phyloP scores from a whole-genome alignment of 2,329 filamentous ascomycete species.

The Hymenoscyphus repandus region DNA sequence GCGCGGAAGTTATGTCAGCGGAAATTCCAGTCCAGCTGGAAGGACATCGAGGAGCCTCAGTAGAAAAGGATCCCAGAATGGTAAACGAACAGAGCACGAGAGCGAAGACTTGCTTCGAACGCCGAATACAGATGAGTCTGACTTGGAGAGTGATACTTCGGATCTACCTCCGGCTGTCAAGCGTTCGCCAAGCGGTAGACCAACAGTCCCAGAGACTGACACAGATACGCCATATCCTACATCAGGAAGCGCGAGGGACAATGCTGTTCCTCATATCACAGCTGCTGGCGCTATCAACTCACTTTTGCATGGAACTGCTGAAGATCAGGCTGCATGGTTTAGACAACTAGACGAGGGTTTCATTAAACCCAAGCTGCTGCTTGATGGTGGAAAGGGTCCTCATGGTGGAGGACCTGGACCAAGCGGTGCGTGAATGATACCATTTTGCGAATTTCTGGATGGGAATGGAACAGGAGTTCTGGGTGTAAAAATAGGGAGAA shows the following conservation, averaged over 20 bases:
- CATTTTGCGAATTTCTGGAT: not conserved
- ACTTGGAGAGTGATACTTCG: conserved; percentile 60
- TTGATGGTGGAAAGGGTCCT: conserved; percentile 56
- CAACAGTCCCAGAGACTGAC: conserved; percentile 7
- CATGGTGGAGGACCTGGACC: conserved; percentile 24
- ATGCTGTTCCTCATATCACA: conserved; percentile 47
- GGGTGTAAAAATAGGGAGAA: no score
- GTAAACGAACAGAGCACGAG: conserved; percentile 38
- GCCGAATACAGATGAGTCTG: conserved; percentile 49
- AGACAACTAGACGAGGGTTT: conserved; percentile 92
- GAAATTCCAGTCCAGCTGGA: conserved; percentile 26
- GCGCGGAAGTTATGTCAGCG: conserved; percentile 34
- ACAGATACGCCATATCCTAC: conserved; percentile 27
- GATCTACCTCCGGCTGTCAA: conserved; percentile 58
- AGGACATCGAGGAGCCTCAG: conserved; percentile 41
- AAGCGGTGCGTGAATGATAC: conserved; percentile 15
- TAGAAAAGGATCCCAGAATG: conserved; percentile 44
- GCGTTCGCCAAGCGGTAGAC: conserved; percentile 21
- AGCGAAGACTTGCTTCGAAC: conserved; percentile 51
- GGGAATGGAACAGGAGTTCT: no score
- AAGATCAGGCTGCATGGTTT: conserved; percentile 87
- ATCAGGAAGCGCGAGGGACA: conserved; percentile 24
- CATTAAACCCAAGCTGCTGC: conserved; percentile 83
- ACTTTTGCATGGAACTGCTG: conserved; percentile 68
- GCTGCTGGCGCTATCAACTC: conserved; percentile 70